Base-by-base conservation (phyloP, 176 grass and related monocot genomes). In the Chrysopogon serrulatus region DNA sequence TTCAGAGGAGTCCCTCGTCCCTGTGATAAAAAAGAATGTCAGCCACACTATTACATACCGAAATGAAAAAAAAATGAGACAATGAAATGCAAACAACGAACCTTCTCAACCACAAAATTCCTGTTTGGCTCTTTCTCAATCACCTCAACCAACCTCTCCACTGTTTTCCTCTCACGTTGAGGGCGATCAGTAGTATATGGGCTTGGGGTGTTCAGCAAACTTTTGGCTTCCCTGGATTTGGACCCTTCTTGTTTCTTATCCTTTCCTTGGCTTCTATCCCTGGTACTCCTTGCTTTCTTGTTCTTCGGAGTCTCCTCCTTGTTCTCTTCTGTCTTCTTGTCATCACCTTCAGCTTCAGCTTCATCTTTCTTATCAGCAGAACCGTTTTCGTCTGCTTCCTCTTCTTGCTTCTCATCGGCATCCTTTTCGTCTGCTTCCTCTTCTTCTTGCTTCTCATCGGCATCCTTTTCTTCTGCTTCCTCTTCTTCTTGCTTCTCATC, bases 71-170 rank as follows among this genome's bases (percentile, higher is more conserved):
- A 35, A 45, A 49, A 8, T 63, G 41, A 23, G 67, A 53, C 27
- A 85, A 81, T 67, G 35, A 65, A 45, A 39, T 42, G 63, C 32
- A 73, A 82, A 44, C 27, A 87, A 84, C 56, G 19, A 61, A 99
- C 97, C 97, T 99, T 99, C 65, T 99, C 97, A 83, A 99, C 86
- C 66, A 94, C 31, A 26, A 99, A 99, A 41, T 80, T 84, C 73
- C 10, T 86, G 69, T 86, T 89, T 67, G 91, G 83, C 72, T 96
- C 97, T 79, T 99, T 99, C 39, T 96, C 97, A 96, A 99, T 96
- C 75, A 96, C 93, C 91, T 99, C 97, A 41, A 99, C 97, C 71
- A 99, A 93, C 65, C 97, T 96, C 83, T 96, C 97, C 68, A 99
- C 97, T 36, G 86, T 94, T 88, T 96, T 99, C 83, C 93, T 99